phyloP scores from a whole-genome alignment of 805 yeast genomes.

The Sugiyamaella floridensis region DNA sequence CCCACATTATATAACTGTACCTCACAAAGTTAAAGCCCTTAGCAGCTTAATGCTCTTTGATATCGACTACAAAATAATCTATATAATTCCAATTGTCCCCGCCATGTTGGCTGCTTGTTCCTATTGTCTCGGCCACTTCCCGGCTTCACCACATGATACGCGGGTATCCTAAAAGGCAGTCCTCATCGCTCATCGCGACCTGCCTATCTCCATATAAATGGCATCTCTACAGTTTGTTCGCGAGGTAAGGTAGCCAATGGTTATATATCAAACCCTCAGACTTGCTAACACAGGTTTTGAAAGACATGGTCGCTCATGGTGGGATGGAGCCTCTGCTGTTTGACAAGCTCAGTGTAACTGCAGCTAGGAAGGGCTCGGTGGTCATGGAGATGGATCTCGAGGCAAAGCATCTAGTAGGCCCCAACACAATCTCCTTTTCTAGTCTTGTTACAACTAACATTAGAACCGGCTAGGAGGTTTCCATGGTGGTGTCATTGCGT shows the following conservation, averaged over 20 bases:
- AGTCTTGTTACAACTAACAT: neutral
- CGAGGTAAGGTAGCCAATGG: neutral
- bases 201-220: conserved; percentile 1
- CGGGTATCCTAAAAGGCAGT: no score
- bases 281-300: conserved; percentile 23
- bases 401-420: conserved; percentile 30
- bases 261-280: neutral
- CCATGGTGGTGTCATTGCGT: conserved; percentile 38
- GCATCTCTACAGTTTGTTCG: conserved; percentile 6
- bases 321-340: conserved; percentile 29
- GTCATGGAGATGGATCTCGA: conserved; percentile 29
- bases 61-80: no score
- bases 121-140: no score
- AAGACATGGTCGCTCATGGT: conserved; percentile 22
- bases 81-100: no score
- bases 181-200: no score
- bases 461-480: conserved; percentile 35
- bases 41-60: no score
- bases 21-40: no score
- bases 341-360: conserved; percentile 22
- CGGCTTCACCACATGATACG: no score
- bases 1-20: no score
- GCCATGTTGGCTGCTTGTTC: no score
- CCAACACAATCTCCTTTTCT: neutral
- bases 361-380: conserved; percentile 32